Conservation (phyloP, 1,284 basidiomycete genomes). For the Sparassis latifolia region DNA sequence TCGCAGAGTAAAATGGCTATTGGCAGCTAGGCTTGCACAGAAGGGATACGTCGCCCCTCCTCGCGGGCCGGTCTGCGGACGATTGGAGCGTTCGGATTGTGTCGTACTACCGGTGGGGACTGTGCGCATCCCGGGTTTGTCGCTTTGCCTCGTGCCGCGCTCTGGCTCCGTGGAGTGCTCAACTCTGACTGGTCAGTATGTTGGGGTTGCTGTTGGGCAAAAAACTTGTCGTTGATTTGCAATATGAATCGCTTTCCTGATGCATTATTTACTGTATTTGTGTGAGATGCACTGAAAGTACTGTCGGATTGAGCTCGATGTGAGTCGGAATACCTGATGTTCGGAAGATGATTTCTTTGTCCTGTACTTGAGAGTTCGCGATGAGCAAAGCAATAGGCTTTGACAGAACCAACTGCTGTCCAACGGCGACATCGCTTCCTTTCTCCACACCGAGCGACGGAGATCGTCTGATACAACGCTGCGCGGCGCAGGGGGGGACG, state of each 20-base stretch:
- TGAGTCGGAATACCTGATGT: too few relatives aligned
- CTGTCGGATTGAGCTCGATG: too few relatives aligned
- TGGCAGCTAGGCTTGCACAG: constrained; percentile 25
- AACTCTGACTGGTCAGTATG: constrained; percentile 12
- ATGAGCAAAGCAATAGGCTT: too few relatives aligned
- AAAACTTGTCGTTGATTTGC: constrained; percentile 3
- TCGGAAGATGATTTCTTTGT: too few relatives aligned
- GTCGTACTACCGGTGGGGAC: constrained; percentile 8
- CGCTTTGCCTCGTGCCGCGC: constrained; percentile 20
- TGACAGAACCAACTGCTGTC: too few relatives aligned
- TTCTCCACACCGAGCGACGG: too few relatives aligned
- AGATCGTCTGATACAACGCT: too few relatives aligned
- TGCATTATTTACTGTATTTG: too few relatives aligned
- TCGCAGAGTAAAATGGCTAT: constrained; percentile 28
- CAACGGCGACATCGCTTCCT: too few relatives aligned
- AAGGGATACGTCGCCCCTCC: constrained; percentile 16
- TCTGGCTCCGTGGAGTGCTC: constrained; percentile 16
- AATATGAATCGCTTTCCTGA: constrained; percentile 1
- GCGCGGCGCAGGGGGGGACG: too few relatives aligned
- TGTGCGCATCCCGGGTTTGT: constrained; percentile 9
- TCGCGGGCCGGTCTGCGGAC: constrained; percentile 13
- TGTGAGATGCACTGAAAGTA: too few relatives aligned
- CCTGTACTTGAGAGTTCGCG: too few relatives aligned
- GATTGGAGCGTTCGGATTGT: constrained; percentile 11
- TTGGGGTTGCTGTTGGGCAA: constrained; percentile 11